Evolutionary conservation across 257 asterid species (phyloP).

Genomic region (Petrea volubilis): DNA sequence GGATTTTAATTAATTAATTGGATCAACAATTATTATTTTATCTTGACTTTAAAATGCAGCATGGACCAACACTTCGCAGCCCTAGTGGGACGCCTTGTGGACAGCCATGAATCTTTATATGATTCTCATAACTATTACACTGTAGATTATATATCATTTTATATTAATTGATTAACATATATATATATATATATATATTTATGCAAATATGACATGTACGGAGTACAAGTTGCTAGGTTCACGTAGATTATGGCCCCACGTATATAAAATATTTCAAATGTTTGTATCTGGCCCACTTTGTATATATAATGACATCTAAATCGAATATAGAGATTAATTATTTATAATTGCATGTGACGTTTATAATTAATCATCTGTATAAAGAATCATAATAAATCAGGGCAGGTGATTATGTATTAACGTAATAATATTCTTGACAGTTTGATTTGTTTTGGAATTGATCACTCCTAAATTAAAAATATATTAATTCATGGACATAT

Average conservation of each 20-base stretch:
- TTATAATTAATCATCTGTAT: not conserved
- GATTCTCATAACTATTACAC: conserved; percentile 16
- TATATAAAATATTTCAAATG: not conserved
- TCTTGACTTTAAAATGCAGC: not conserved
- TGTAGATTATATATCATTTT: not conserved
- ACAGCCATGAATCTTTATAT: conserved; percentile 25
- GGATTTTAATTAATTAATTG: not conserved
- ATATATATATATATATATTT: not conserved
- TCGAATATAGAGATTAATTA: too few relatives aligned
- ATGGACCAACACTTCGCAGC: not conserved
- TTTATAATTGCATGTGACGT: conserved; percentile 36
- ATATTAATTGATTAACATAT: not conserved
- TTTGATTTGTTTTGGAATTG: not conserved
- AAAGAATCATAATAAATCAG: not conserved
- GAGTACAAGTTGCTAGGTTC: not conserved
- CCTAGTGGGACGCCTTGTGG: conserved; percentile 22
- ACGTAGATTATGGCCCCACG: not conserved
- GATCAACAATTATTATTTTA: not conserved
- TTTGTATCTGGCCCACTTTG: not conserved
- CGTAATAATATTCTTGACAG: not conserved
- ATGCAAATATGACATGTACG: not conserved
- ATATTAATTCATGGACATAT: not conserved
- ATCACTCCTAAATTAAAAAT: too few relatives aligned
- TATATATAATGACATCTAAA: too few relatives aligned
- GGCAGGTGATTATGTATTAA: conserved; percentile 15